phyloP scores from a whole-genome alignment of 23 red algal genomes.

The Gracilariopsis chorda region DNA sequence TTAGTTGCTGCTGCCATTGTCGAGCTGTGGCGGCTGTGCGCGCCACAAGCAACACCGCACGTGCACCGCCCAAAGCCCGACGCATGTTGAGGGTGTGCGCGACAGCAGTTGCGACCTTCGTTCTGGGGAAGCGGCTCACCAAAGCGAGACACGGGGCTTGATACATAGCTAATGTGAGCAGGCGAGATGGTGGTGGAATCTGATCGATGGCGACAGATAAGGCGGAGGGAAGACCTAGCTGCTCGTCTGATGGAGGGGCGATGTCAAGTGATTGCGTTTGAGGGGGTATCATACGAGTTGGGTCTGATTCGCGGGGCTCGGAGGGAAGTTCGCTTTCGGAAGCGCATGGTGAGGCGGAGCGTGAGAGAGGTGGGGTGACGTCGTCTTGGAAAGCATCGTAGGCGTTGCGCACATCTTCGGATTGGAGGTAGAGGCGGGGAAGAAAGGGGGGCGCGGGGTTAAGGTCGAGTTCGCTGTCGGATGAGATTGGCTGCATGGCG shows the following conservation, averaged over 20 bases:
- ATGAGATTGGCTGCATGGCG: not conserved
- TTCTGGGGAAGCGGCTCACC: not conserved
- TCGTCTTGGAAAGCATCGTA: not conserved
- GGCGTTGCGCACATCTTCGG: not conserved
- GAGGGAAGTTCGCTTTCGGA: not conserved
- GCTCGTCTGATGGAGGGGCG: conserved; percentile 4
- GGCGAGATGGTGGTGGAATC: not conserved
- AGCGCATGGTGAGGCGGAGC: not conserved
- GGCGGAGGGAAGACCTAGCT: conserved; percentile 2
- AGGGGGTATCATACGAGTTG: not conserved
- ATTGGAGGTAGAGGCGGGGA: not conserved
- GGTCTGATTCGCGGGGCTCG: not conserved
- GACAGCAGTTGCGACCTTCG: not conserved
- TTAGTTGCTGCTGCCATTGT: conserved; percentile 9
- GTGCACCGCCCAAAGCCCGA: not conserved
- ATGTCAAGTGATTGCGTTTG: not conserved
- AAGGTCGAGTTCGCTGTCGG: not conserved
- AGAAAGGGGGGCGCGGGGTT: not conserved
- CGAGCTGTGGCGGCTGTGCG: not conserved
- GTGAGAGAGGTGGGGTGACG: not conserved
- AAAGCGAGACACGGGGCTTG: not conserved
- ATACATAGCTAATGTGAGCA: not conserved
- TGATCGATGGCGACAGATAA: not conserved
- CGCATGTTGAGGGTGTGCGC: conserved; percentile 3
- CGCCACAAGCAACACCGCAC: conserved; percentile 14